Base-by-base conservation (phyloP, 257 asterid genomes). In the Salvia splendens region DNA sequence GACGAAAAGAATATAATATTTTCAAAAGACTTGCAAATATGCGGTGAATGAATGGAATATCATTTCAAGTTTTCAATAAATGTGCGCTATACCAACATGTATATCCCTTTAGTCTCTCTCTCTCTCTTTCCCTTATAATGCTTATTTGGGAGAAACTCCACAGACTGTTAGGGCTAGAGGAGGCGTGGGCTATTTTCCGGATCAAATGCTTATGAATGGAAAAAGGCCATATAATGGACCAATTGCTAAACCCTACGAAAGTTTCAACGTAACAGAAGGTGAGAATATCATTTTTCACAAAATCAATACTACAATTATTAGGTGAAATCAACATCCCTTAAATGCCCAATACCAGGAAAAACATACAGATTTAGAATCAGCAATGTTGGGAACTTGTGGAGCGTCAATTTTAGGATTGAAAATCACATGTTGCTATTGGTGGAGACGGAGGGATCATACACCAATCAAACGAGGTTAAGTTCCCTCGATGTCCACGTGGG, bases 401-500 rank as follows among this genome's bases (percentile, higher is more conserved):
- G 90, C 72, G 55, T 82, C 56, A 89, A 86, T 73, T 89, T 89
- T 16, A 66, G 90, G 55, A 86, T 86, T 10, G 80, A 89, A 54
- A 79, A 80, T 6, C 96, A 86, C 55, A 76, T 1, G 14, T 81
- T 89, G 92, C 24, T 80, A 42, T 42, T 89, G 55, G 92, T 89
- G 0, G 96, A 89, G 69, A 79, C 84, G 1, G 96, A 89, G 58
- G 96, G 92, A 28, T 83, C 95, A 10, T 89, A 86, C 78, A 73
- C 84, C 62, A 73, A 80, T 46, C 82, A 80, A 66, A 72, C 77
- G 5, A n/a, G 30, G 11, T 15, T 89, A 41, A 74, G 69, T 4
- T 85, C 88, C 8, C 82, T 89, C 0, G 96, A 89, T 2, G 83
- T 89, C 45, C 95, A 89, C 64, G 82, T 85, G 2, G 96, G 96